A percentile compares a stretch with the other conserved stretches of the same genome.
phyloP scores from a whole-genome alignment of 176 grass and related monocot genomes.

The Triticum aestivum region DNA sequence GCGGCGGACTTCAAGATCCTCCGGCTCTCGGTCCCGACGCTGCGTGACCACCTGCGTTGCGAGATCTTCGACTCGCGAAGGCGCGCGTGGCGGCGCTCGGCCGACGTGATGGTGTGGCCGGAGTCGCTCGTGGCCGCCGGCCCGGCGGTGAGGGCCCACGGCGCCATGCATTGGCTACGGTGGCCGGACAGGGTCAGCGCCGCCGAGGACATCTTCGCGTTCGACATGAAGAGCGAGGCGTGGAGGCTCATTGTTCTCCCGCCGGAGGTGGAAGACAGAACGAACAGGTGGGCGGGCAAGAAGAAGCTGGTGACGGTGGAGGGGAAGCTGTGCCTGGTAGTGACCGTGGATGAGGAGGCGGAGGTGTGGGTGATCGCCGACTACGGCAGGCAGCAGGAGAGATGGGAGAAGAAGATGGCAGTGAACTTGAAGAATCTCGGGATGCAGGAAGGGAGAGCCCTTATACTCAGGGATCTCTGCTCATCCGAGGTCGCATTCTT shows the following conservation, averaged over 20 bases:
- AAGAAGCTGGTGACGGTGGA: constrained; percentile 22
- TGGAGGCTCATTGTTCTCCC: constrained; percentile 34
- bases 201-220: constrained; percentile 25
- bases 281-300: constrained; percentile 16
- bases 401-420: constrained; percentile 37
- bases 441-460: neutral
- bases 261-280: neutral
- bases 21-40: constrained; percentile 19
- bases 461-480: constrained; percentile 24
- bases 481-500: constrained; percentile 20
- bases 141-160: constrained; percentile 25
- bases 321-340: constrained; percentile 33
- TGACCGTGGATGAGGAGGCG: neutral
- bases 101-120: constrained; percentile 21
- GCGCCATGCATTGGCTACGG: constrained; percentile 37
- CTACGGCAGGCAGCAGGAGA: neutral
- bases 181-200: neutral
- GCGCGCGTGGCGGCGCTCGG: constrained; percentile 32
- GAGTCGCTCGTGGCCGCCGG: neutral
- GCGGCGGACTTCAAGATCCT: constrained; percentile 35
- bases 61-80: constrained; percentile 38
- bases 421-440: constrained; percentile 18
- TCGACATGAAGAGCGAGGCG: constrained; percentile 25
- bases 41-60: constrained; percentile 18
- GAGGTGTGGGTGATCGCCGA: constrained; percentile 14